phyloP scores from a whole-genome alignment of 768 basidiomycete genomes.

The Amyloporia xantha region DNA sequence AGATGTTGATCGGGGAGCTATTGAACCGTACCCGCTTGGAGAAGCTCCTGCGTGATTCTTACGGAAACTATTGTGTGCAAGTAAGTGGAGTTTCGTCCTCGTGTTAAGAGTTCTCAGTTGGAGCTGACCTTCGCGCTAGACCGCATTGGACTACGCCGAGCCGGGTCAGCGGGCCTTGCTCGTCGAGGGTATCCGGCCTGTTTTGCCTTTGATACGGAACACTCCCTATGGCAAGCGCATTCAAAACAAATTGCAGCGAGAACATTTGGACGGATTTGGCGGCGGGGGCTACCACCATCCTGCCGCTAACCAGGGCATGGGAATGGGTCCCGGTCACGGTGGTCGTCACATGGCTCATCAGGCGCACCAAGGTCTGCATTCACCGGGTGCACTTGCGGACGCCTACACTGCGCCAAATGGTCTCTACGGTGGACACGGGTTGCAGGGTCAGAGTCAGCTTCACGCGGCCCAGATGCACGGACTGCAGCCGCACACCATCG shows the following conservation, averaged over 20 bases:
- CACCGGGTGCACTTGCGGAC: slow-evolving; percentile 51
- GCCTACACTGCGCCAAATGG: slow-evolving; percentile 58
- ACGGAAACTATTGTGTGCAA: slow-evolving; percentile 94
- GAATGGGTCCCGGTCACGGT: slow-evolving; percentile 26
- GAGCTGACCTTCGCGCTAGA: slow-evolving; percentile 40
- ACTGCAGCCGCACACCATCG: slow-evolving; percentile 67
- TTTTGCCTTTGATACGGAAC: slow-evolving; percentile 95
- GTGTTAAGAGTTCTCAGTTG: background rate
- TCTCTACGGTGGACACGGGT: slow-evolving; percentile 51
- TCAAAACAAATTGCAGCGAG: slow-evolving; percentile 96
- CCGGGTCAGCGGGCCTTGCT: slow-evolving; percentile 87
- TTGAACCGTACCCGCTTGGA: slow-evolving; percentile 92
- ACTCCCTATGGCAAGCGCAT: slow-evolving; percentile 99
- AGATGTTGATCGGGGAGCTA: slow-evolving; percentile 91
- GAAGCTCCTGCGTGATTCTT: slow-evolving; percentile 93
- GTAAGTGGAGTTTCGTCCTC: slow-evolving; percentile 30
- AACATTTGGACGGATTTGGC: slow-evolving; percentile 65
- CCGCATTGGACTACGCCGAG: slow-evolving; percentile 96
- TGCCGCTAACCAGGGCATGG: slow-evolving; percentile 51
- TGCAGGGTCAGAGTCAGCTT: slow-evolving; percentile 50
- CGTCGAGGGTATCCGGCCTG: slow-evolving; percentile 97
- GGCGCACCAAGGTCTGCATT: slow-evolving; percentile 37
- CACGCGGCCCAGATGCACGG: slow-evolving; percentile 29
- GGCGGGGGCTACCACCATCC: slow-evolving; percentile 46
- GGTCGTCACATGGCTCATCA: slow-evolving; percentile 52